Conservation (phyloP, 2,329 filamentous ascomycete species). For the Aphanocladium album region DNA sequence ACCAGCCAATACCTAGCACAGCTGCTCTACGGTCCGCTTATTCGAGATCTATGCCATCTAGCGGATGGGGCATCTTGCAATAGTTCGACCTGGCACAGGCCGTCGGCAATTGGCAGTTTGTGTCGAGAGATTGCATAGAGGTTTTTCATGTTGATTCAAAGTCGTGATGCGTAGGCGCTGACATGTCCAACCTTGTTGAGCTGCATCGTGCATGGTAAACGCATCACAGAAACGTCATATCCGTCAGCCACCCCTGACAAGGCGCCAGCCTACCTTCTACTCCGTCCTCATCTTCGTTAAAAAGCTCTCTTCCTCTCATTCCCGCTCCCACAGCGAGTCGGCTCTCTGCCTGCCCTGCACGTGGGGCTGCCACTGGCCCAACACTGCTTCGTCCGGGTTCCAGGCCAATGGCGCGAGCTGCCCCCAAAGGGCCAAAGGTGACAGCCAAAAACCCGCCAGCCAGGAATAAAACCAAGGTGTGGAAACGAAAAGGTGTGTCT, state of each 20-base stretch:
- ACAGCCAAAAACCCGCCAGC: not conserved
- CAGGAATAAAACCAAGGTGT: not conserved
- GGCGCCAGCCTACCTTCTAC: not conserved
- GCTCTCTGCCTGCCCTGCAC: slow-evolving; percentile 3
- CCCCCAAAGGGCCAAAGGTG: too few species aligned
- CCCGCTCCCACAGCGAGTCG: not conserved
- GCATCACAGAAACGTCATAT: too few species aligned
- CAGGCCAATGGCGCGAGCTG: not conserved
- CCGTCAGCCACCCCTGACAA: too few species aligned
- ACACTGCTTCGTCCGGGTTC: not conserved
- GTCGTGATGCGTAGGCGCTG: too few species aligned
- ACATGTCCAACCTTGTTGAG: too few species aligned
- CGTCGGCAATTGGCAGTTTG: not conserved
- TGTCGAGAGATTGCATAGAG: too few species aligned
- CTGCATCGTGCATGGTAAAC: too few species aligned
- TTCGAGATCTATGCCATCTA: not conserved
- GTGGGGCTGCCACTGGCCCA: slow-evolving; percentile 4
- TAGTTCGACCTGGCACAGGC: not conserved
- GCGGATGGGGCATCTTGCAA: not conserved
- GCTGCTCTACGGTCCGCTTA: not conserved
- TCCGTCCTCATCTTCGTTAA: not conserved
- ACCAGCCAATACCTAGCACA: not conserved
- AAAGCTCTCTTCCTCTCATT: not conserved
- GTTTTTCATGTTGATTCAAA: not conserved
- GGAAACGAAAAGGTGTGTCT: not conserved